These are phyloP conservation scores for Podospora australis DNA, from an alignment of 495 filamentous ascomycete genomes.

Conservation along the genomic window DNA sequence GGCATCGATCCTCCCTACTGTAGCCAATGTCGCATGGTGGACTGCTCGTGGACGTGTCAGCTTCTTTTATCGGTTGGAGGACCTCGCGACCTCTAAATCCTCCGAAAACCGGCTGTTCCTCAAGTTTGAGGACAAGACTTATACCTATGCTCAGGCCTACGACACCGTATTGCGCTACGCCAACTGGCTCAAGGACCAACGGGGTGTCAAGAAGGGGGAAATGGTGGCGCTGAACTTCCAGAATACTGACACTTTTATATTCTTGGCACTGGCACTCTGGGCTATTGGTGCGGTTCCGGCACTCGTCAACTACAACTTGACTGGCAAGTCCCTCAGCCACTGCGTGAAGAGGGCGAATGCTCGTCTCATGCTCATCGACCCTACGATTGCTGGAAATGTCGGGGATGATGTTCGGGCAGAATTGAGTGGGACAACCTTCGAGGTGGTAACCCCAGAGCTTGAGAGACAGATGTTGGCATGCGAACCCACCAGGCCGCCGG, in stretches of 20 bases:
- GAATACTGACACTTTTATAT: slow-evolving; percentile 77
- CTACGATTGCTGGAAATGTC: slow-evolving; percentile 50
- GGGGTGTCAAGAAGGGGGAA: slow-evolving; percentile 64
- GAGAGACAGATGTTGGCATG: slow-evolving; percentile 54
- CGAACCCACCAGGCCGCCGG: slow-evolving; percentile 55
- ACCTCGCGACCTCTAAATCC: slow-evolving; percentile 51
- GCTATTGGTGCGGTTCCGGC: slow-evolving; percentile 84
- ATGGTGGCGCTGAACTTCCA: slow-evolving; percentile 85
- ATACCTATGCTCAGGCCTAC: slow-evolving; percentile 80
- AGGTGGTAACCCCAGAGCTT: slow-evolving; percentile 57
- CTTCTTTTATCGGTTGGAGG: slow-evolving; percentile 75
- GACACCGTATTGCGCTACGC: slow-evolving; percentile 69
- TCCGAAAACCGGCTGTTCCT: slow-evolving; percentile 57
- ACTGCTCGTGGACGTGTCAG: slow-evolving; percentile 57
- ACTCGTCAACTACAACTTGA: slow-evolving; percentile 90
- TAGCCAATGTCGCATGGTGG: slow-evolving; percentile 34
- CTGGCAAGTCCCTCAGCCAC: slow-evolving; percentile 68
- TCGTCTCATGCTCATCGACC: slow-evolving; percentile 68
- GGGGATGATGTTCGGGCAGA: slow-evolving; percentile 39
- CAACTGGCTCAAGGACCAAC: slow-evolving; percentile 68
- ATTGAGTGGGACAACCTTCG: slow-evolving; percentile 46
- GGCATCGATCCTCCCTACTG: slow-evolving; percentile 37
- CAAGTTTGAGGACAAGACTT: slow-evolving; percentile 65
- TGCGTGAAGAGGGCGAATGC: slow-evolving; percentile 67
- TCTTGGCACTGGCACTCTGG: slow-evolving; percentile 83